These are phyloP conservation scores for Hypoxylon cercidicola DNA, from an alignment of 495 filamentous ascomycete species.

Conservation along the genomic window DNA sequence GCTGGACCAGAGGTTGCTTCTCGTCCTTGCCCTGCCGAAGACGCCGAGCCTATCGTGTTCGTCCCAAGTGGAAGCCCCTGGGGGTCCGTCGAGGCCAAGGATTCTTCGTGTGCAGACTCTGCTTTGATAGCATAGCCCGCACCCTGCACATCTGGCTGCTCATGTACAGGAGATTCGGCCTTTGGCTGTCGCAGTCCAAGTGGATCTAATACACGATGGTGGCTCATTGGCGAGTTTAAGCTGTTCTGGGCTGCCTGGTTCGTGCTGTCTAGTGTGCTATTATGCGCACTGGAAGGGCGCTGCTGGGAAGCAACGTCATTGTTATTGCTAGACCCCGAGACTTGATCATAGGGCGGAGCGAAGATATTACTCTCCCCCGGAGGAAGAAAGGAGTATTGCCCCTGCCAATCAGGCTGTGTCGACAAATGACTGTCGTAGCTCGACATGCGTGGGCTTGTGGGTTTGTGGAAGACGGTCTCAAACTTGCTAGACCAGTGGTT, in stretches of 20 bases:
- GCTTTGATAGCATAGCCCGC: constrained; percentile 54
- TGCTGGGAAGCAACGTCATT: constrained; percentile 56
- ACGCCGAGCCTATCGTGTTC: constrained; percentile 53
- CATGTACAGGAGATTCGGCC: constrained; percentile 44
- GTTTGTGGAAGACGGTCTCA: constrained; percentile 61
- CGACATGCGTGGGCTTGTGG: constrained; percentile 68
- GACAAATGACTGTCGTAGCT: constrained; percentile 62
- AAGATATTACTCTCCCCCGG: constrained; percentile 61
- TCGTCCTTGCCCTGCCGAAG: constrained; percentile 51
- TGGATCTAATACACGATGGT: constrained; percentile 54
- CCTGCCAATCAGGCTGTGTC: constrained; percentile 69
- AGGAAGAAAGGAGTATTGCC: constrained; percentile 66
- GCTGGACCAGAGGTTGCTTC: constrained; percentile 45
- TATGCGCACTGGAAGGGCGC: constrained; percentile 50
- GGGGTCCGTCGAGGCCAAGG: constrained; percentile 53
- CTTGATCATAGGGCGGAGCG: constrained; percentile 60
- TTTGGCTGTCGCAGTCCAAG: constrained; percentile 58
- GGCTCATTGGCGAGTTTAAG: constrained; percentile 49
- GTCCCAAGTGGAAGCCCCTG: constrained; percentile 54
- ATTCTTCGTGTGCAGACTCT: constrained; percentile 56
- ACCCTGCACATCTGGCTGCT: constrained; percentile 51
- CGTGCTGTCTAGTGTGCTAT: constrained; percentile 47
- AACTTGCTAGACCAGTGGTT: constrained; percentile 69
- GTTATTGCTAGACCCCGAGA: constrained; percentile 52
- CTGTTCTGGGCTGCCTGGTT: constrained; percentile 47